These are phyloP conservation scores for Aspergillus pseudoglaucus DNA, from an alignment of 2,329 filamentous ascomycete species.

Conservation along the genomic window DNA sequence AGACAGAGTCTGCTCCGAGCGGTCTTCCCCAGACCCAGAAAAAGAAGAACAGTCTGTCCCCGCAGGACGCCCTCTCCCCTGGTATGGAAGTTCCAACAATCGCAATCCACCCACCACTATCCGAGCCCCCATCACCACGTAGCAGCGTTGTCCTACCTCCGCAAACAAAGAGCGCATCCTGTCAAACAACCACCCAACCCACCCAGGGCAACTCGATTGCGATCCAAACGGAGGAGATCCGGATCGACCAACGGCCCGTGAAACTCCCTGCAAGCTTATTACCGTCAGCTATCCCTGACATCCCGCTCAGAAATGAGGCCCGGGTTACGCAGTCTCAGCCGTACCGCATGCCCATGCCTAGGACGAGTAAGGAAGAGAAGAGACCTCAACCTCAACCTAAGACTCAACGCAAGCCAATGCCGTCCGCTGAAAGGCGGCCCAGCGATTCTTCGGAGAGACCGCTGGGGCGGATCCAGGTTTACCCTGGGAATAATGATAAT, in stretches of 20 bases:
- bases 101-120: slow-evolving; percentile 80
- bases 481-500: slow-evolving; percentile 75
- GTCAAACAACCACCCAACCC: slow-evolving; percentile 61
- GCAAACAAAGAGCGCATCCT: slow-evolving; percentile 71
- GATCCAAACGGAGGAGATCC: slow-evolving; percentile 86
- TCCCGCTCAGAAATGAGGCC: slow-evolving; percentile 29
- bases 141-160: slow-evolving; percentile 71
- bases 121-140: slow-evolving; percentile 71
- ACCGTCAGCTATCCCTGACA: slow-evolving; percentile 64
- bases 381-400: slow-evolving; percentile 2
- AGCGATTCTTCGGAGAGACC: slow-evolving; percentile 16
- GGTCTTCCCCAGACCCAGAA: slow-evolving; percentile 6
- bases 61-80: slow-evolving; percentile 7
- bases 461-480: slow-evolving; percentile 54
- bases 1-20: slow-evolving; percentile 25
- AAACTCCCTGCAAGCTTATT: slow-evolving; percentile 71
- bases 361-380: slow-evolving; percentile 22
- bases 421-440: slow-evolving; percentile 19
- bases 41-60: slow-evolving; percentile 9
- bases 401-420: slow-evolving; percentile 30
- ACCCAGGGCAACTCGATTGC: slow-evolving; percentile 48
- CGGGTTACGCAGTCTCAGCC: slow-evolving; percentile 26
- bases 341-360: slow-evolving; percentile 29
- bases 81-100: slow-evolving; percentile 68
- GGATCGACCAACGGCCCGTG: slow-evolving; percentile 69